Conservation (phyloP, 768 basidiomycete species). For the Melanogaster broomeanus region DNA sequence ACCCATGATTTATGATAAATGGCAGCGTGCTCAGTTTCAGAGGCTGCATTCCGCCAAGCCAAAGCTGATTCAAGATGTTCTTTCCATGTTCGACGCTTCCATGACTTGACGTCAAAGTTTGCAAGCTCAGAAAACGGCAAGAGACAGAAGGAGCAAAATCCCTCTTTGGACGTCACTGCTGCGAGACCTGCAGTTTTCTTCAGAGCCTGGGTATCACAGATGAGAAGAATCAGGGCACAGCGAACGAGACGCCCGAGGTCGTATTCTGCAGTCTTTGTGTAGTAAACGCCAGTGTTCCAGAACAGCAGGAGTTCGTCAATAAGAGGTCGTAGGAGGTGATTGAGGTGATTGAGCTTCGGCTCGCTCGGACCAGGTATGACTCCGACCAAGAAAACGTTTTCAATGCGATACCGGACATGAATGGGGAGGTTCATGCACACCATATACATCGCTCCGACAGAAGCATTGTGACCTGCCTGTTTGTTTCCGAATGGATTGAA, state of each 20-base stretch:
- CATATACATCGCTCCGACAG: conserved; percentile 32
- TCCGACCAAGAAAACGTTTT: conserved; percentile 38
- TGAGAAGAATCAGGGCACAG: conserved; percentile 31
- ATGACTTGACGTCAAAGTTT: not conserved
- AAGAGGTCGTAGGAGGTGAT: conserved; percentile 40
- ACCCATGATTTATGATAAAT: conserved; percentile 18
- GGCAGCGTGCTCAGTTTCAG: not conserved
- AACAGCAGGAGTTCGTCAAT: conserved; percentile 37
- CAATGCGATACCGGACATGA: conserved; percentile 25
- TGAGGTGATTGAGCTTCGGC: conserved; percentile 31
- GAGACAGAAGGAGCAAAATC: conserved; percentile 25
- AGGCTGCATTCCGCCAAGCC: not conserved
- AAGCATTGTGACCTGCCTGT: conserved; percentile 29
- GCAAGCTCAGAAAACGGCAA: not conserved
- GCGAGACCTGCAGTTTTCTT: conserved; percentile 33
- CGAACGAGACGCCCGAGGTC: conserved; percentile 28
- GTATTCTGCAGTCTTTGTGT: conserved; percentile 21
- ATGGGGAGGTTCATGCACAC: conserved; percentile 40
- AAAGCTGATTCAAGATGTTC: not conserved
- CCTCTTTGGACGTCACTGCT: conserved; percentile 4
- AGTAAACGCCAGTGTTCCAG: conserved; percentile 36
- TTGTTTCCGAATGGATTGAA: conserved; percentile 38
- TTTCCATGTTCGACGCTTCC: not conserved
- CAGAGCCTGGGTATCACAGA: conserved; percentile 40
- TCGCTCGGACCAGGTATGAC: conserved; percentile 40